A percentile compares a stretch with the other conserved stretches of the same genome.
Evolutionary conservation across 2,329 filamentous ascomycete species (phyloP).

Genomic region (Clarireedia monteithiana): DNA sequence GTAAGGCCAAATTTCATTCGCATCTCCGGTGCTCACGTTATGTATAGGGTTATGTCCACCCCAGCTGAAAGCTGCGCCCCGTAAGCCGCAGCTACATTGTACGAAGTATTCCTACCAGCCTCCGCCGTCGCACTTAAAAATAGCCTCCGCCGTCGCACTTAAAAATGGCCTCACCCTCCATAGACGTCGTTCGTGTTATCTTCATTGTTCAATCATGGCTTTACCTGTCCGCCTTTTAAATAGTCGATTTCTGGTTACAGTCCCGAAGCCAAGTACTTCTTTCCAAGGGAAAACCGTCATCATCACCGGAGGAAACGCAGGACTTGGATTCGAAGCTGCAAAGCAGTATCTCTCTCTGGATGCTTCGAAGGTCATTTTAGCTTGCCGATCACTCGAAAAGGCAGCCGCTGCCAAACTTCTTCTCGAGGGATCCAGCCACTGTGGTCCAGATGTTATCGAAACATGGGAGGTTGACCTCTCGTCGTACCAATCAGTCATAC

Average conservation of each 20-base stretch:
- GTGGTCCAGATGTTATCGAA: neutral
- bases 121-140: neutral
- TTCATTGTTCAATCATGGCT: neutral
- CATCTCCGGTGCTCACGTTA: neutral
- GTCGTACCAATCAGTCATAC: constrained; percentile 10
- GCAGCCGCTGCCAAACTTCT: constrained; percentile 14
- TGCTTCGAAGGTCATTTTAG: constrained; percentile 25
- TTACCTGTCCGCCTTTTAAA: neutral
- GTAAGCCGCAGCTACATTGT: too few relatives aligned
- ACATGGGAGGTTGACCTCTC: constrained; percentile 15
- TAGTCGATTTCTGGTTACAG: neutral
- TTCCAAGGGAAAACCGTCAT: constrained; percentile 31
- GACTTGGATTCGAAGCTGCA: constrained; percentile 39
- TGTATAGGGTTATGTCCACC: neutral
- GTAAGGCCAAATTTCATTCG: neutral
- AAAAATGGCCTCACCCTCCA: neutral
- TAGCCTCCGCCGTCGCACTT: neutral
- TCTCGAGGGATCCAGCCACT: constrained; percentile 9
- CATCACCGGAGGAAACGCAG: constrained; percentile 41
- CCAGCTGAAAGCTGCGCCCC: neutral
- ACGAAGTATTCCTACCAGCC: neutral
- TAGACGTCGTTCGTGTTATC: neutral
- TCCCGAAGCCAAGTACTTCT: constrained; percentile 16
- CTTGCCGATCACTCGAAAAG: constrained; percentile 13
- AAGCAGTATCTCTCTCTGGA: constrained; percentile 29